Conservation (phyloP, 352 stramenopile species). For the Elongisporangium senticosum region DNA sequence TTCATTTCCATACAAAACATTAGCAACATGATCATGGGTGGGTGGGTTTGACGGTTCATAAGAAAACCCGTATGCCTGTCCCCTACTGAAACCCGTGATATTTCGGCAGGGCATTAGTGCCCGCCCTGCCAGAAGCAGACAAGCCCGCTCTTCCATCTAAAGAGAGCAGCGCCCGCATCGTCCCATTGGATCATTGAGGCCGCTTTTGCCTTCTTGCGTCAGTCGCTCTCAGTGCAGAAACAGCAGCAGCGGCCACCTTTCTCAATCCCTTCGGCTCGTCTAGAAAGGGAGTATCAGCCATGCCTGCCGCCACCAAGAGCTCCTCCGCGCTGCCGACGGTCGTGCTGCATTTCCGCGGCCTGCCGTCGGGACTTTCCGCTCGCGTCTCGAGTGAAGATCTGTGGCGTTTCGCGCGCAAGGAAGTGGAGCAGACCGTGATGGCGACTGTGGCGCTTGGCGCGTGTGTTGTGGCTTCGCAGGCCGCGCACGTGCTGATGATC, state of each 20-base stretch:
- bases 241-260: background rate
- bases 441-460: constrained; percentile 11
- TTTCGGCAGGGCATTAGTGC: background rate
- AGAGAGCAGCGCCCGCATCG: background rate
- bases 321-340: constrained; percentile 29
- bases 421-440: constrained; percentile 15
- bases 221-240: background rate
- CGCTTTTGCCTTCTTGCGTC: background rate
- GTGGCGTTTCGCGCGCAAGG: constrained; percentile 15
- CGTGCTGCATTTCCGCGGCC: constrained; percentile 59
- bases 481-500: constrained; percentile 14
- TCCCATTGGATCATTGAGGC: background rate
- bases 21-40: background rate
- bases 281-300: background rate
- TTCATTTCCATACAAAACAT: background rate
- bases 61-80: background rate
- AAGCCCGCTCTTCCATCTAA: background rate
- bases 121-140: background rate
- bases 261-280: background rate
- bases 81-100: background rate
- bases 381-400: constrained; percentile 16
- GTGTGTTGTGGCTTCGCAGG: constrained; percentile 7
- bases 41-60: background rate
- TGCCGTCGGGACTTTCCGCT: constrained; percentile 24
- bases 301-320: constrained; percentile 1